Evolutionary conservation across 441 rosid species (phyloP), one percentile per base, ranked within the genome.

Genomic region (Breynia disticha): DNA sequence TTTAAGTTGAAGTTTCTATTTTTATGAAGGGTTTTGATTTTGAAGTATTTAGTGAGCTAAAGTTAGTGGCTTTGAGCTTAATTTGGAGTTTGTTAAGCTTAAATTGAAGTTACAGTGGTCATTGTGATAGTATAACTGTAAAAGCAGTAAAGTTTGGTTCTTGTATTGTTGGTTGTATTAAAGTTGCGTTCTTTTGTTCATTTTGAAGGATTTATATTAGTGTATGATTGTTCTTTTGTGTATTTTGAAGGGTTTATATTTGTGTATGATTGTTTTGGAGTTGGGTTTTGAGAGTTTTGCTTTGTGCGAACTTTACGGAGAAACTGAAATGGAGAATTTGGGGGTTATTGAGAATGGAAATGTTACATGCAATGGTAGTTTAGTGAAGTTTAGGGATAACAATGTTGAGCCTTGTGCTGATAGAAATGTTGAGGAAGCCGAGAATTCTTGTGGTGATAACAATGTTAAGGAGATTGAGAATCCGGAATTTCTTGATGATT

Each of bases 401-500:
- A 60, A 24, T 3, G 32, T 60, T 45, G 67, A 66, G 62, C n/a
- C n/a, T n/a, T n/a, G n/a, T n/a, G n/a, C n/a, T 41, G 51, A 57
- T 47, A 61, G 59, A 47, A 60, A 24, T 3, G 32, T 60, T 45
- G 67, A 66, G 62, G 90, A 80, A 69, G 63, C 21, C 32, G 90
- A 70, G 63, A 75, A 76, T 59, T 62, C 65, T n/a, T n/a, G n/a
- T n/a, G n/a, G n/a, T 41, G 51, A 57, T 47, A 61, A 61, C 49
- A 60, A 24, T 3, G 32, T 60, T 45, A 65, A 66, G 62, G 90
- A 80, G 70, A 65, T 21, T 37, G 90, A 70, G 63, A 75, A 76
- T 59, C 63, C 65, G 7, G 72, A 52, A 38, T 16, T 89, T 28
- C 74, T 86, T n/a, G 71, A 79, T 48, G 86, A 80, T 46, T 70